These are phyloP conservation scores for Hymenoscyphus occultus DNA, from an alignment of 2,329 filamentous ascomycete genomes.

Conservation along the genomic window DNA sequence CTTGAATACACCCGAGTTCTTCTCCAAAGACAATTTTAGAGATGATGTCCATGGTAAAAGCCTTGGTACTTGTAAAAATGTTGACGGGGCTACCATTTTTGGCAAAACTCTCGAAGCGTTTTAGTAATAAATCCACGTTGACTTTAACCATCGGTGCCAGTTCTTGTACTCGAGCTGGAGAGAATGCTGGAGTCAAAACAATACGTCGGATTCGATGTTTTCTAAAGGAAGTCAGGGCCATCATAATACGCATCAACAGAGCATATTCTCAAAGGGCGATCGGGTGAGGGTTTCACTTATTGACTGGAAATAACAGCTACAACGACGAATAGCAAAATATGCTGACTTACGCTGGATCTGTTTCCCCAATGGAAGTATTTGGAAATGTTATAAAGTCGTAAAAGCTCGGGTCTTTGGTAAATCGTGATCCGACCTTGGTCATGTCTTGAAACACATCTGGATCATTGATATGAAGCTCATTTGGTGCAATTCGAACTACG, in stretches of 20 bases:
- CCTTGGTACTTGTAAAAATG: neutral
- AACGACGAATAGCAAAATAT: neutral
- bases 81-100: neutral
- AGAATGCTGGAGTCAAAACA: neutral
- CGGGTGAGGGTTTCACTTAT: too few species aligned
- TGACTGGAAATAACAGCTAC: too few species aligned
- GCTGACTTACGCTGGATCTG: neutral
- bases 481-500: neutral
- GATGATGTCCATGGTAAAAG: neutral
- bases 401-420: neutral
- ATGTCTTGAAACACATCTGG: neutral
- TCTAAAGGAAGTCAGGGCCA: neutral
- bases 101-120: neutral
- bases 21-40: neutral
- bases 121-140: neutral
- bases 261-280: too few species aligned
- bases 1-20: neutral
- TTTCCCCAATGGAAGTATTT: neutral
- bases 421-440: neutral
- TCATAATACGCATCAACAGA: neutral
- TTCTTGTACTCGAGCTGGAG: neutral
- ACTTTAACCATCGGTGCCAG: neutral
- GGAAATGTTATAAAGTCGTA: neutral
- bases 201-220: neutral
- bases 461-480: neutral